Evolutionary conservation across 148 eudicot species (phyloP).

Genomic region (Heliosperma pusillum): DNA sequence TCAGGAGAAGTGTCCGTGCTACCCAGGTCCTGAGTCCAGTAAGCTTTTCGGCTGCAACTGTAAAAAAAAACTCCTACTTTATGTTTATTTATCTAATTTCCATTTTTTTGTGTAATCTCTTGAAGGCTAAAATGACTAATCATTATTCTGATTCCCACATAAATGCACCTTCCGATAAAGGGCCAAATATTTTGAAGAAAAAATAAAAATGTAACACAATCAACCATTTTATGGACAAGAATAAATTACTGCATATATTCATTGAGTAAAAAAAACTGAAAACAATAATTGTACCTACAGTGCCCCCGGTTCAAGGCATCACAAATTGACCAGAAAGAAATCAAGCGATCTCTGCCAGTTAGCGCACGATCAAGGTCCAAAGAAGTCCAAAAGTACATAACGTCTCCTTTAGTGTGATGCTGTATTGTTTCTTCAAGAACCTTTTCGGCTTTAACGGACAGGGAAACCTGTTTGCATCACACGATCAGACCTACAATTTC

Average conservation of each 20-base stretch:
- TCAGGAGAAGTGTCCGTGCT: no score
- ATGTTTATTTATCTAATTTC: not conserved
- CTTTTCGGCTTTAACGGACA: slow-evolving; percentile 65
- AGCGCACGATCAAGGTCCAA: slow-evolving; percentile 52
- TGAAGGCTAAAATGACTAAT: not conserved
- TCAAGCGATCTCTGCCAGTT: slow-evolving; percentile 40
- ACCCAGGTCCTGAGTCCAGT: no score
- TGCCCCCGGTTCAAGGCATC: slow-evolving; percentile 88
- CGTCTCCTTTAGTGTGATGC: slow-evolving; percentile 63
- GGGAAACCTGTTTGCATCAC: slow-evolving; percentile 59
- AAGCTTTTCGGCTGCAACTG: not conserved
- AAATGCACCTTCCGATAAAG: not conserved
- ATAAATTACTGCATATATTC: not conserved
- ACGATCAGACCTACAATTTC: slow-evolving; percentile 28
- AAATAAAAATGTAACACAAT: not conserved
- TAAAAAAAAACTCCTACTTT: not conserved
- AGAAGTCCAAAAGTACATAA: slow-evolving; percentile 75
- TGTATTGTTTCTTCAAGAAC: slow-evolving; percentile 67
- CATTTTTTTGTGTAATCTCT: not conserved
- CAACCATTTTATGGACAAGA: not conserved
- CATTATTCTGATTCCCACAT: not conserved
- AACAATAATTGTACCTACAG: slow-evolving; percentile 54
- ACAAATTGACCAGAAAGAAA: slow-evolving; percentile 89
- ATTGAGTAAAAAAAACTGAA: not conserved
- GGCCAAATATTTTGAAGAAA: not conserved